Conservation (phyloP, 1,139 yeast species). For the Debaryomyces singareniensis region DNA sequence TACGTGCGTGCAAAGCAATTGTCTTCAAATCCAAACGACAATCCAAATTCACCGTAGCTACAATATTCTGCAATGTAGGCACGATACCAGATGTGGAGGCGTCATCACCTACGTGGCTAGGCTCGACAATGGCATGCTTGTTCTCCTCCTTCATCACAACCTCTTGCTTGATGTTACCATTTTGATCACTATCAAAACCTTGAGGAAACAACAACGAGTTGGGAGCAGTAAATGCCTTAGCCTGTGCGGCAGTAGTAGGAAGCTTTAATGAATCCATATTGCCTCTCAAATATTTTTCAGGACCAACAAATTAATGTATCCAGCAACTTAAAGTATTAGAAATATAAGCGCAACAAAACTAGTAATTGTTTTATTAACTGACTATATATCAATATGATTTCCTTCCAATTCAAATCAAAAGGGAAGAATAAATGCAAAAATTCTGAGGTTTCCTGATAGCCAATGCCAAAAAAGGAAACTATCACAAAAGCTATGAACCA, state of each 20-base stretch:
- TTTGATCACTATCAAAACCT: conserved; percentile 21
- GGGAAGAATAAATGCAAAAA: background rate
- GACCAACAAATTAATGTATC: conserved; percentile 43
- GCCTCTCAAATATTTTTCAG: conserved; percentile 10
- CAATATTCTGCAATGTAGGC: conserved; percentile 94
- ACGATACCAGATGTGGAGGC: conserved; percentile 87
- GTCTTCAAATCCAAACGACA: conserved; percentile 94
- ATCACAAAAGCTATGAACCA: background rate
- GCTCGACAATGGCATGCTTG: conserved; percentile 28
- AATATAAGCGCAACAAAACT: background rate
- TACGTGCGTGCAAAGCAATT: conserved; percentile 97
- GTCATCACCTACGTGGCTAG: conserved; percentile 49
- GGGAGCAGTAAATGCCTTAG: conserved; percentile 67
- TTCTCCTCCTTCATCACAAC: conserved; percentile 19
- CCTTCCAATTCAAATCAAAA: background rate
- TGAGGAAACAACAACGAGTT: conserved; percentile 60
- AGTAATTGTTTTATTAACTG: background rate
- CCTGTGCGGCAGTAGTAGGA: conserved; percentile 79
- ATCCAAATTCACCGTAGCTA: conserved; percentile 95
- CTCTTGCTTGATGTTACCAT: conserved; percentile 6
- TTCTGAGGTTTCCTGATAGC: background rate
- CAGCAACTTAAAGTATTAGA: conserved; percentile 12
- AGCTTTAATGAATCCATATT: conserved; percentile 67
- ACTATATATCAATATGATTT: background rate
- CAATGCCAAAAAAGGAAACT: background rate